A percentile compares a stretch with the other conserved stretches of the same genome.
These are phyloP conservation scores for Amauroascus verrucosus DNA, from an alignment of 2,329 filamentous ascomycete genomes.

Conservation along the genomic window DNA sequence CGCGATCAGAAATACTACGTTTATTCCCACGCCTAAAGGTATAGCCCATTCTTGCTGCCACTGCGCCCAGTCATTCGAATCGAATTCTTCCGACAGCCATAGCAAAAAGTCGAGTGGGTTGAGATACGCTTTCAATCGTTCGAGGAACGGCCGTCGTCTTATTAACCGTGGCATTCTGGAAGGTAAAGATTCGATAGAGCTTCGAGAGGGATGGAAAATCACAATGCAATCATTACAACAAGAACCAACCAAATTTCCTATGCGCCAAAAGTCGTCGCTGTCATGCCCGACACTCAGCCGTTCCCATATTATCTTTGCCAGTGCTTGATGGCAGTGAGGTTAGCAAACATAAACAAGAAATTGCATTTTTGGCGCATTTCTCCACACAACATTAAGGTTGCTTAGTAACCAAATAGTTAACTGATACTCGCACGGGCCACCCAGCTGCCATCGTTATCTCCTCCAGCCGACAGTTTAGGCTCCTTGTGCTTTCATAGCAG, in stretches of 20 bases:
- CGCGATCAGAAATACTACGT: conserved; percentile 70
- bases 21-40: conserved; percentile 64
- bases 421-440: too few relatives aligned
- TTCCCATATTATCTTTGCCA: too few relatives aligned
- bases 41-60: conserved; percentile 60
- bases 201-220: neutral
- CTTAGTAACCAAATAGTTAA: too few relatives aligned
- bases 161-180: conserved; percentile 68
- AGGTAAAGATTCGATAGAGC: conserved; percentile 10
- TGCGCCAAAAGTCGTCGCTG: neutral
- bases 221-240: neutral
- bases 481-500: too few relatives aligned
- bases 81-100: conserved; percentile 85
- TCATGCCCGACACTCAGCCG: neutral
- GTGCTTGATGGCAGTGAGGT: too few relatives aligned
- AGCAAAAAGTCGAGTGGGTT: conserved; percentile 85
- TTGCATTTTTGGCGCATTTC: neutral
- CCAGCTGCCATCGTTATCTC: too few relatives aligned
- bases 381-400: too few relatives aligned
- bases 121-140: conserved; percentile 70
- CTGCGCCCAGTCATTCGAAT: conserved; percentile 84
- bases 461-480: too few relatives aligned
- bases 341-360: neutral
- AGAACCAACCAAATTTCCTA: neutral
- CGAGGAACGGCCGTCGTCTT: conserved; percentile 63